Base-by-base conservation (phyloP, 306 rosid genomes). In the Cercis canadensis region DNA sequence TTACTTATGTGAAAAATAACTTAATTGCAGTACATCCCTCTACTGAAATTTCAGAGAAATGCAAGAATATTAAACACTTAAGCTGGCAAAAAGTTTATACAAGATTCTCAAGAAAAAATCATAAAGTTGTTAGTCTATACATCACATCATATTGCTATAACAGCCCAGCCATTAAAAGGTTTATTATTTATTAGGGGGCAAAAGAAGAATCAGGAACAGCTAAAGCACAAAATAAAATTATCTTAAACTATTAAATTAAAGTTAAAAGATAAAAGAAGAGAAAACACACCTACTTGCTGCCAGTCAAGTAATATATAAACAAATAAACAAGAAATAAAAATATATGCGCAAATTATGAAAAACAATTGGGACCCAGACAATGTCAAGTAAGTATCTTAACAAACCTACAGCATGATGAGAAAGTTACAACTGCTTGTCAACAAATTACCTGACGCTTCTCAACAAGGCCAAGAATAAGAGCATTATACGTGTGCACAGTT, bases 381-480 rank as follows among this genome's bases (percentile, higher is more conserved):
- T 43, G 54, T 53, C 54, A 50, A 52, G 41, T 19, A 55, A 14
- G 11, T 45, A 65, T 45, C 32, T 57, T 5, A 52, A 34, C 13
- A 46, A 46, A 31, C 57, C 70, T 4, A 15, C 31, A 65, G 10
- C 32, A 65, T 11, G n/a, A 43, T 47, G 15, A 47, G 7, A 31
- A 33, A 65, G 19, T 47, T 15, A 49, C 36, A 58, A 33, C 50
- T 65, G 55, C 40, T 53, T 45, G 55, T 54, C 56, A 58, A 65
- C 49, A 39, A 41, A 39, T 82, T 90, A 94, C 98, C 98, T 89
- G 92, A 17, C 84, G 84, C 85, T 89, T 94, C 88, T 89, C 95
- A 54, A 89, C 95, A 76, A 94, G 98, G 74, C 97, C 97, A 81
- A 94, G 95, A 81, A 91, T 78, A 72, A 94, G 86, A 76, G 97